These are phyloP conservation scores for Penicillium sp. DNA, from an alignment of 2,329 filamentous ascomycete species.

Conservation along the genomic window DNA sequence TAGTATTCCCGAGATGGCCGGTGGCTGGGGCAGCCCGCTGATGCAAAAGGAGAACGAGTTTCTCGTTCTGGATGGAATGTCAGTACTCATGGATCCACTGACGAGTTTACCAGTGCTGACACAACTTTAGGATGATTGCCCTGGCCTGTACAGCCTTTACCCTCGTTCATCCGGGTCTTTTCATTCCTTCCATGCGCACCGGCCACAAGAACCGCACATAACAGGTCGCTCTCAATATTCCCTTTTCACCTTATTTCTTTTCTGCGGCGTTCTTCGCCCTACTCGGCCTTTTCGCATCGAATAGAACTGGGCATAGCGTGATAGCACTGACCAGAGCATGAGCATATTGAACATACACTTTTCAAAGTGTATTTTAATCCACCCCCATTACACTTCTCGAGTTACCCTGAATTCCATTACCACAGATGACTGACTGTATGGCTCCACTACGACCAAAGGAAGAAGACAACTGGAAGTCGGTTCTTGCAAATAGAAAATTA, in stretches of 20 bases:
- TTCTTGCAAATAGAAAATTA: neutral
- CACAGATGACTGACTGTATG: no score
- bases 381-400: neutral
- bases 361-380: neutral
- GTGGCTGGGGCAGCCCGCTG: conserved; percentile 50
- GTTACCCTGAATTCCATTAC: no score
- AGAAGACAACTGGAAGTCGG: neutral
- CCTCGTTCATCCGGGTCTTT: conserved; percentile 48
- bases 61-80: conserved; percentile 51
- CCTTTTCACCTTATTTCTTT: neutral
- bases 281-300: neutral
- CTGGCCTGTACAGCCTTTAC: conserved; percentile 45
- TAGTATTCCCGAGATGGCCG: conserved; percentile 54
- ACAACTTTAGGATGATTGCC: conserved; percentile 45
- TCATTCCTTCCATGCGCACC: conserved; percentile 40
- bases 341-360: neutral
- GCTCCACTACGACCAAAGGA: neutral
- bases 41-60: conserved; percentile 53
- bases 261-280: neutral
- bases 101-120: conserved; percentile 3
- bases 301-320: neutral
- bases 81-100: conserved; percentile 24
- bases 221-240: neutral
- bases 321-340: neutral
- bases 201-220: conserved; percentile 24